Conservation (phyloP, 208 protist species). For the Acanthamoeba divionensis region DNA sequence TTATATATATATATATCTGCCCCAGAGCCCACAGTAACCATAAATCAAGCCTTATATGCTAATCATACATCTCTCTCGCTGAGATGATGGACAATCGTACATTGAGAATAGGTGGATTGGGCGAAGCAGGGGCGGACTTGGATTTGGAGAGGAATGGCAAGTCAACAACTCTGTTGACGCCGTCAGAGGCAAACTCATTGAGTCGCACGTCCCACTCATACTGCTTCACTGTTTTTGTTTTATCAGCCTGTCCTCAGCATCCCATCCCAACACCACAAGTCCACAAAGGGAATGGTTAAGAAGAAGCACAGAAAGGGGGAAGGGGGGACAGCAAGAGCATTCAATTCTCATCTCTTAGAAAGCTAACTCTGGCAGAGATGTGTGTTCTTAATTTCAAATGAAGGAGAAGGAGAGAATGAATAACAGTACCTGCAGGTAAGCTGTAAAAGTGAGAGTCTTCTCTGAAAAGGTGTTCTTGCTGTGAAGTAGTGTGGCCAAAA, state of each 20-base stretch:
- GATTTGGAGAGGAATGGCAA: not conserved
- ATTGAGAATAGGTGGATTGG: not conserved
- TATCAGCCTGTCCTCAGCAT: not conserved
- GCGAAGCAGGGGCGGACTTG: too few species aligned
- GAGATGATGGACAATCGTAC: not conserved
- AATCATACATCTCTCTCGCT: too few species aligned
- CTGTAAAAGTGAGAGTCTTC: not conserved
- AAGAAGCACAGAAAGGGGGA: not conserved
- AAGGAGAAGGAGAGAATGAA: not conserved
- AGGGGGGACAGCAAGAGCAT: not conserved
- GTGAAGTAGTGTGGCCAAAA: not conserved
- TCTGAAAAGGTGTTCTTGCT: constrained; percentile 6
- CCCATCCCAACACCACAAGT: not conserved
- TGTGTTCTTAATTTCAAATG: not conserved
- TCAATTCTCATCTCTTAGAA: not conserved
- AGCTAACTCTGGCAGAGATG: not conserved
- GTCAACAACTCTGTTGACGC: not conserved
- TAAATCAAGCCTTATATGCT: not conserved
- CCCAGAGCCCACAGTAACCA: not conserved
- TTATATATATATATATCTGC: not conserved
- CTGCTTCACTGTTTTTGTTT: not conserved
- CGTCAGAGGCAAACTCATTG: not conserved
- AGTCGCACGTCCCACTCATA: not conserved
- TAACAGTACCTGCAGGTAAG: not conserved
- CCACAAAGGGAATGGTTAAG: not conserved